phyloP scores from a whole-genome alignment of 1,139 yeast species.

The Debaryomyces robertsiae region DNA sequence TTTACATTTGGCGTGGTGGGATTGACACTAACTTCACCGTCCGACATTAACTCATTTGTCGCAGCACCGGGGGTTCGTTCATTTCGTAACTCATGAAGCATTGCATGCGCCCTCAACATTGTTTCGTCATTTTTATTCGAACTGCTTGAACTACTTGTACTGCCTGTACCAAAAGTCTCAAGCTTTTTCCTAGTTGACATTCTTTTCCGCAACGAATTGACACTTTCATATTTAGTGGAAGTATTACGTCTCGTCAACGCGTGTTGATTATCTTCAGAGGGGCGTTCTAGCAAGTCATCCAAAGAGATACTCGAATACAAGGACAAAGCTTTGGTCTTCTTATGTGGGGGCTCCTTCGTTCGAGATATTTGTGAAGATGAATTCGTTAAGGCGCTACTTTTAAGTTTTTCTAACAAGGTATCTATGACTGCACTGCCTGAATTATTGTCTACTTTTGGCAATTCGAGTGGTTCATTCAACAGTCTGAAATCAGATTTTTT shows the following conservation, averaged over 20 bases:
- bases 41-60: background rate
- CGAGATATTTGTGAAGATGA: constrained; percentile 18
- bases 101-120: constrained; percentile 44
- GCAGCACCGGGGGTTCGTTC: constrained; percentile 7
- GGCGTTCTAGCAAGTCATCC: constrained; percentile 23
- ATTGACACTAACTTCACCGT: background rate
- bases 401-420: constrained; percentile 39
- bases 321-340: constrained; percentile 40
- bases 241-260: background rate
- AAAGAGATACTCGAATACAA: constrained; percentile 35
- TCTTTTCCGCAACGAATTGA: constrained; percentile 39
- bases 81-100: constrained; percentile 41
- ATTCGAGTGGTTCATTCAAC: background rate
- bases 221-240: constrained; percentile 40
- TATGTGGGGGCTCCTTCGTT: constrained; percentile 25
- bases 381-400: constrained; percentile 31
- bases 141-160: constrained; percentile 14
- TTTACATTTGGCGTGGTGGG: background rate
- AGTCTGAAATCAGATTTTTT: constrained; percentile 12
- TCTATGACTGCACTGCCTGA: constrained; percentile 38
- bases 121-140: constrained; percentile 28
- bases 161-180: background rate
- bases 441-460: constrained; percentile 1
- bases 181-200: constrained; percentile 37
- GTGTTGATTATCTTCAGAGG: background rate